phyloP scores from a whole-genome alignment of 148 eudicot species.

The Arbutus unedo region DNA sequence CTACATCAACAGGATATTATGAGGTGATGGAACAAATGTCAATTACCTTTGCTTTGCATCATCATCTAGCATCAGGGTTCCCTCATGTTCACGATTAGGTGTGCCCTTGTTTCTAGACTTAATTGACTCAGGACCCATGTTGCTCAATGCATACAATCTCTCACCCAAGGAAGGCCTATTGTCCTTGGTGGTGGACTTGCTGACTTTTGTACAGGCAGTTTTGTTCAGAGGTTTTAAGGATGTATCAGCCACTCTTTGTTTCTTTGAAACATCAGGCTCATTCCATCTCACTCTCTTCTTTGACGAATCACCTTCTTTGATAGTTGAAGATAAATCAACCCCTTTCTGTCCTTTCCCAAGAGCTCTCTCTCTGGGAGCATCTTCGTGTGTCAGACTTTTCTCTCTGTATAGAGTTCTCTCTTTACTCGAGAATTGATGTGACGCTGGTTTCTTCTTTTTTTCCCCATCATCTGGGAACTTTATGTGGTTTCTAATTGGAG shows the following conservation, averaged over 20 bases:
- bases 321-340: conserved; percentile 20
- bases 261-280: conserved; percentile 21
- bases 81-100: conserved; percentile 21
- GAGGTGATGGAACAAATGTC: neutral
- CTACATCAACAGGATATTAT: neutral
- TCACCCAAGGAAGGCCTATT: conserved; percentile 35
- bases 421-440: conserved; percentile 19
- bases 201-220: conserved; percentile 25
- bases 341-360: conserved; percentile 30
- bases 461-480: conserved; percentile 45
- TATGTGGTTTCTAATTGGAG: conserved; percentile 74
- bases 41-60: conserved; percentile 58
- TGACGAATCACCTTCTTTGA: conserved; percentile 29
- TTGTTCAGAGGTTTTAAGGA: conserved; percentile 29
- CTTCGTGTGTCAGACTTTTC: conserved; percentile 25
- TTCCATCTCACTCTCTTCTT: conserved; percentile 25
- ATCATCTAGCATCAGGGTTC: conserved; percentile 36
- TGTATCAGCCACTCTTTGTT: conserved; percentile 27
- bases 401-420: conserved; percentile 23
- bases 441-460: conserved; percentile 33
- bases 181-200: conserved; percentile 17
- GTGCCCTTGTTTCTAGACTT: conserved; percentile 23
- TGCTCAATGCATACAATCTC: conserved; percentile 22
- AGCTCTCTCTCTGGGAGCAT: conserved; percentile 28
- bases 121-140: conserved; percentile 21